phyloP scores from a whole-genome alignment of 805 yeast species.

The Cyberlindnera maritima region DNA sequence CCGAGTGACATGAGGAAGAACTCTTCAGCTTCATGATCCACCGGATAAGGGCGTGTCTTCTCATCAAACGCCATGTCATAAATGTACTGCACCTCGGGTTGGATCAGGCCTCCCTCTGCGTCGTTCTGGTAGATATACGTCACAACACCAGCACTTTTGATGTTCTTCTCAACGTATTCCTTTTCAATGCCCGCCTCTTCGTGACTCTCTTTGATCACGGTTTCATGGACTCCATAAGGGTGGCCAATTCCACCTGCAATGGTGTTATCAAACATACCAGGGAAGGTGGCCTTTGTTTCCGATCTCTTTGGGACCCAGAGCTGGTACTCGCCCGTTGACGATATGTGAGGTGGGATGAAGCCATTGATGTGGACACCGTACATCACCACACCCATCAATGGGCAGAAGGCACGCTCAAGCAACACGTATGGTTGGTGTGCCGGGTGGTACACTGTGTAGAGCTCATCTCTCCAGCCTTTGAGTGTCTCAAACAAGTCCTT shows the following conservation, averaged over 20 bases:
- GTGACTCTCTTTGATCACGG: constrained; percentile 77
- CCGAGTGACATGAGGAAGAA: constrained; percentile 62
- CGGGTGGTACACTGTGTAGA: constrained; percentile 67
- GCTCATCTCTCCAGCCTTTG: constrained; percentile 84
- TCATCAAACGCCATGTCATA: constrained; percentile 64
- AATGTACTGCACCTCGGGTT: constrained; percentile 84
- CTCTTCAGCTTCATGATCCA: constrained; percentile 74
- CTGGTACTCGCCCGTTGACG: constrained; percentile 41
- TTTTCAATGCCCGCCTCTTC: constrained; percentile 86
- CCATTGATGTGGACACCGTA: constrained; percentile 92
- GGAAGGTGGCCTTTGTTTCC: constrained; percentile 77
- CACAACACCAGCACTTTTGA: constrained; percentile 59
- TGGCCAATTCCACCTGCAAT: constrained; percentile 94
- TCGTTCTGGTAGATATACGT: constrained; percentile 56
- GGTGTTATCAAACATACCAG: constrained; percentile 88
- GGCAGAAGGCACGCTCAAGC: constrained; percentile 80
- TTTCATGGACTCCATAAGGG: constrained; percentile 72
- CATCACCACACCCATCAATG: constrained; percentile 79
- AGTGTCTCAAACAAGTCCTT: constrained; percentile 36
- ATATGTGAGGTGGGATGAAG: constrained; percentile 47
- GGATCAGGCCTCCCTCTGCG: constrained; percentile 56
- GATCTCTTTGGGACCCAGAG: constrained; percentile 89
- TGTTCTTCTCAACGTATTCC: constrained; percentile 44
- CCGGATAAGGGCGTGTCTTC: constrained; percentile 49
- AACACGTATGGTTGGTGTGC: constrained; percentile 54